Evolutionary conservation across 1,284 basidiomycete species (phyloP), one percentile per base, ranked within the genome.

Genomic region (Peniophora sp.): DNA sequence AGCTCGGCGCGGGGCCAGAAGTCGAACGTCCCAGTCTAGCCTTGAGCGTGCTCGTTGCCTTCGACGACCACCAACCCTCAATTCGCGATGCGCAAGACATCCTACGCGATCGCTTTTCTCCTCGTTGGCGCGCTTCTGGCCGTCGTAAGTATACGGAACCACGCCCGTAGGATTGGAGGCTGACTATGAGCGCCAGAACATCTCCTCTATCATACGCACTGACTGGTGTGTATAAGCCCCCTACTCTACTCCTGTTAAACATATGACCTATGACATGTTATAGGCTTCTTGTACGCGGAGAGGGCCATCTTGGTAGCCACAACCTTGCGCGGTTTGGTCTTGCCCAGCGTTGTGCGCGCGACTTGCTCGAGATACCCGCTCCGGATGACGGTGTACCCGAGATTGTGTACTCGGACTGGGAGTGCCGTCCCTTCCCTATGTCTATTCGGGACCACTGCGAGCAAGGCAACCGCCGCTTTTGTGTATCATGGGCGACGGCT

Each of bases 401-500:
- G 44, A 58, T 81, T 45, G 69, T 72, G 43, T 82, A 81, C 63
- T 71, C 72, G 3, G 72, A 78, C 23, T 81, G 75, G 60, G 65
- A 78, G 44, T 89, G 85, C 56, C 79, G 83, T 47, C 61, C 67
- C 9, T 89, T 89, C 65, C 85, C 85, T 2, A 66, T 69, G 46
- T 71, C 75, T n/a, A 75, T 75, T 1, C 64, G 72, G 24, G 85
- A 88, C 59, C 59, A 63, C 2, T 89, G 86, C 59, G 80, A 87
- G 55, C 65, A 75, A 47, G 76, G 82, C 53, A 82, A 85, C 56
- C 67, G 69, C 48, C 51, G 62, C 0, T 81, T 85, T 63, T 89
- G 86, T 64, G 72, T 77, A 17, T 69, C 74, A 43, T 89, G 87
- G 86, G 76, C 74, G 14, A 85, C 79, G 39, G 86, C 86, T 16